Evolutionary conservation across 345 rosid species (phyloP).

Genomic region (Eucalyptus paniculata): DNA sequence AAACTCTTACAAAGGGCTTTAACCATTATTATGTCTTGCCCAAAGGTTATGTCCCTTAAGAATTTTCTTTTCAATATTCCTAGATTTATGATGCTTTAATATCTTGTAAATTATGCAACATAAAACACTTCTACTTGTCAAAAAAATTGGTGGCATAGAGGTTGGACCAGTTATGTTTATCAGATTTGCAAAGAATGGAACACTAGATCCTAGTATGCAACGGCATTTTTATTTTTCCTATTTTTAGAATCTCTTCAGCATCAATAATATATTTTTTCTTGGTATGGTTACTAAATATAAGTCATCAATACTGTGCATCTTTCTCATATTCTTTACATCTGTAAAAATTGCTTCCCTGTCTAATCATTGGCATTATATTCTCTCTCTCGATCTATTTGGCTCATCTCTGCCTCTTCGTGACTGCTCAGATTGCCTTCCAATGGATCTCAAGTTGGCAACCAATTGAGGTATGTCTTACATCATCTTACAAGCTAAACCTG

Average conservation of each 20-base stretch:
- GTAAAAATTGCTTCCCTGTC: neutral
- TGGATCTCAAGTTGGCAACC: slow-evolving; percentile 62
- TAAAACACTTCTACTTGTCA: neutral
- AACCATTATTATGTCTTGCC: neutral
- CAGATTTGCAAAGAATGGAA: neutral
- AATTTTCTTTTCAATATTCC: neutral
- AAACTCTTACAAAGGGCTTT: neutral
- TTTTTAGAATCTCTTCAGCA: neutral
- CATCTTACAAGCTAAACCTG: neutral
- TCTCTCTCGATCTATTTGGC: neutral
- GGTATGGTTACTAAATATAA: neutral
- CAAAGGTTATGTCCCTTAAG: neutral
- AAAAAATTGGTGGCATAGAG: neutral
- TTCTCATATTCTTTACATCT: neutral
- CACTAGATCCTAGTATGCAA: neutral
- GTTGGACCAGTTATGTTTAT: neutral
- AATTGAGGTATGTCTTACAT: slow-evolving; percentile 44
- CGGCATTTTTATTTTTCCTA: neutral
- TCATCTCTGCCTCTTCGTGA: neutral
- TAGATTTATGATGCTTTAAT: neutral
- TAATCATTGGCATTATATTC: neutral
- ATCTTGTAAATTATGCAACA: neutral
- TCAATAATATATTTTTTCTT: neutral
- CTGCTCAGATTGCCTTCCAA: slow-evolving; percentile 28
- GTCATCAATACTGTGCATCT: neutral